phyloP scores from a whole-genome alignment of 1,284 basidiomycete species.

The Fistulinella staudtii region DNA sequence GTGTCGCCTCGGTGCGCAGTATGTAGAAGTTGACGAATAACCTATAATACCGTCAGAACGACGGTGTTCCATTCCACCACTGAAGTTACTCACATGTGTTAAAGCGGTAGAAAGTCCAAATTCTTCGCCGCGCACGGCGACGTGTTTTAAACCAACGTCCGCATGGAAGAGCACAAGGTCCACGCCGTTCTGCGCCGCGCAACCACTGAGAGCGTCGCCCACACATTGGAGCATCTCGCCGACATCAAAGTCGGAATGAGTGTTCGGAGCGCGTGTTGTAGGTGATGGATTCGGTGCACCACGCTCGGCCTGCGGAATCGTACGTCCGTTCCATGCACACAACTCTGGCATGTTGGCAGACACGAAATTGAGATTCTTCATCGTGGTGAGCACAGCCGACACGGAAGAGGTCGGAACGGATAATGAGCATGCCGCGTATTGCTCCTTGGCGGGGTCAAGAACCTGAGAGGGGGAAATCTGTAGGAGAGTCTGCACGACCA shows the following conservation, averaged over 20 bases:
- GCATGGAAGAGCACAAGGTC: conserved; percentile 88
- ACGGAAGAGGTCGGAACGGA: conserved; percentile 83
- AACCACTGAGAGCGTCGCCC: conserved; percentile 81
- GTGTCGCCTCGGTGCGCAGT: conserved; percentile 71
- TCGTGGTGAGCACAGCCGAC: conserved; percentile 82
- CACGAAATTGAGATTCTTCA: conserved; percentile 90
- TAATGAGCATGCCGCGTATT: conserved; percentile 82
- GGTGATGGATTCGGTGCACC: conserved; percentile 19
- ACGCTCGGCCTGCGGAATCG: conserved; percentile 14
- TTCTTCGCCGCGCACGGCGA: conserved; percentile 82
- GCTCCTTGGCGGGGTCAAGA: conserved; percentile 88
- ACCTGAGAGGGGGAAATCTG: conserved; percentile 85
- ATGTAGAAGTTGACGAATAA: conserved; percentile 78
- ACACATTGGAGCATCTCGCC: conserved; percentile 71
- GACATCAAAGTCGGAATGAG: conserved; percentile 54
- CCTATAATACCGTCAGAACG: conserved; percentile 43
- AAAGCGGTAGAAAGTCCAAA: conserved; percentile 77
- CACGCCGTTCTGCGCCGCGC: conserved; percentile 77
- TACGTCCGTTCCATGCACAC: conserved; percentile 15
- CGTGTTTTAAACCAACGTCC: conserved; percentile 79
- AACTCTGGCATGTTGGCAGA: conserved; percentile 71
- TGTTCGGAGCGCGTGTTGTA: conserved; percentile 14
- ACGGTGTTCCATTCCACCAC: conserved; percentile 2
- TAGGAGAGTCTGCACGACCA: conserved; percentile 83
- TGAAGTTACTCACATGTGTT: conserved; percentile 67